Evolutionary conservation across 208 protist genomes (phyloP).

Genomic region (Balamuthia mandrillaris): DNA sequence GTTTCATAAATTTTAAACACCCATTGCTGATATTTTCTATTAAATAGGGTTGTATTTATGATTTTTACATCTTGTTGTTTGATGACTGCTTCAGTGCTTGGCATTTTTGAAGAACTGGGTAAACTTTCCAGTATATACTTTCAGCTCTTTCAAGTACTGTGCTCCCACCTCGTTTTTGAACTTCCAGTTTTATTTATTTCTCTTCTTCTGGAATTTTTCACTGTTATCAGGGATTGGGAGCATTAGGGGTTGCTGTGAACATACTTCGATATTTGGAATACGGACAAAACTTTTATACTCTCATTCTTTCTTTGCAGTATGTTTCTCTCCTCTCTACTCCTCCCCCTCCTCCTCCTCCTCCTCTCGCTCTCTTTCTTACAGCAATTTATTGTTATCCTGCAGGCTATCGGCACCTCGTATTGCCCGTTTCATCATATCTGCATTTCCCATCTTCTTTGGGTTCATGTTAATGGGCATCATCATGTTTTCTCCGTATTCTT

Average conservation of each 20-base stretch:
- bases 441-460: conserved; percentile 41
- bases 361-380: too few species aligned
- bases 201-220: not conserved
- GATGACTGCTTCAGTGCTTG: conserved; percentile 7
- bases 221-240: conserved; percentile 30
- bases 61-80: not conserved
- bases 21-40: too few species aligned
- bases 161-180: too few species aligned
- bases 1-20: too few species aligned
- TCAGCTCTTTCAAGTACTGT: too few species aligned
- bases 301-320: conserved; percentile 32
- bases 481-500: conserved; percentile 36
- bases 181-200: not conserved
- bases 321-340: not conserved
- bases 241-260: conserved; percentile 9
- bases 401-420: not conserved
- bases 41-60: not conserved
- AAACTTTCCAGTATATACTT: too few species aligned
- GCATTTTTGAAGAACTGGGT: conserved; percentile 14
- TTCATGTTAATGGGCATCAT: conserved; percentile 46
- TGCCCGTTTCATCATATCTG: conserved; percentile 21
- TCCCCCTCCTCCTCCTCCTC: not conserved
- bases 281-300: conserved; percentile 37
- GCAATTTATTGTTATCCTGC: too few species aligned
- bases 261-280: conserved; percentile 42